A percentile compares a stretch with the other conserved stretches of the same genome.
Evolutionary conservation across 2,329 filamentous ascomycete genomes (phyloP).

Genomic region (Paraconiothyrium brasiliense): DNA sequence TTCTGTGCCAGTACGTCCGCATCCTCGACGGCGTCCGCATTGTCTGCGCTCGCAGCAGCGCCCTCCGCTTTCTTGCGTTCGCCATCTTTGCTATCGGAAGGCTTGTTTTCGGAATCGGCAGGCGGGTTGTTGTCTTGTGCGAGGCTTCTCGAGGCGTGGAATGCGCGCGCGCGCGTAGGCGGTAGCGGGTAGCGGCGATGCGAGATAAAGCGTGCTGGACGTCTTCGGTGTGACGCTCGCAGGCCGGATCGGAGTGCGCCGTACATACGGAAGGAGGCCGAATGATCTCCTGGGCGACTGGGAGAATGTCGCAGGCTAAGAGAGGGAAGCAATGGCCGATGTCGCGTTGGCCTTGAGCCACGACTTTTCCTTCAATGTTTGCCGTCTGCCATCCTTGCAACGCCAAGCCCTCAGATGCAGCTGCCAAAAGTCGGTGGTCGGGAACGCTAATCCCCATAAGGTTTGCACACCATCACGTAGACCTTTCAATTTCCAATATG

Average conservation of each 20-base stretch:
- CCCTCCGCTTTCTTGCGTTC: slow-evolving; percentile 32
- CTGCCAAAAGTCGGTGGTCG: background rate
- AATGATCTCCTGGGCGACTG: slow-evolving; percentile 26
- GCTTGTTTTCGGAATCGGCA: slow-evolving; percentile 38
- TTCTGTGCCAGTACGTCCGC: slow-evolving; percentile 47
- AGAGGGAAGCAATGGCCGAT: slow-evolving; percentile 29
- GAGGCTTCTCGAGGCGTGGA: slow-evolving; percentile 45
- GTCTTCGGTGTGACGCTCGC: slow-evolving; percentile 50
- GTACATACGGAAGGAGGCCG: slow-evolving; percentile 50
- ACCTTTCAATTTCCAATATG: too few species aligned
- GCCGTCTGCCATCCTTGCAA: slow-evolving; percentile 16
- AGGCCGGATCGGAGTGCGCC: slow-evolving; percentile 52
- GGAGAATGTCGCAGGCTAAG: slow-evolving; percentile 22
- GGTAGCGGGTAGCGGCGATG: slow-evolving; percentile 46
- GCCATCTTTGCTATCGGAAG: slow-evolving; percentile 34
- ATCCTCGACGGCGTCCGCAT: slow-evolving; percentile 38
- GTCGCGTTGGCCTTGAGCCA: slow-evolving; percentile 22
- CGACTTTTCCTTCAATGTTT: slow-evolving; percentile 29
- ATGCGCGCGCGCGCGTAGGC: slow-evolving; percentile 38
- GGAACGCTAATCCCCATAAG: background rate
- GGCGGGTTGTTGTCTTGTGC: slow-evolving; percentile 41
- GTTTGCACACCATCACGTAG: background rate
- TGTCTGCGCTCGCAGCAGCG: slow-evolving; percentile 33
- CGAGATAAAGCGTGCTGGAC: slow-evolving; percentile 48
- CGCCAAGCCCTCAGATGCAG: slow-evolving; percentile 8